phyloP scores from a whole-genome alignment of 2,329 filamentous ascomycete genomes.

The Celoporthe dispersa region DNA sequence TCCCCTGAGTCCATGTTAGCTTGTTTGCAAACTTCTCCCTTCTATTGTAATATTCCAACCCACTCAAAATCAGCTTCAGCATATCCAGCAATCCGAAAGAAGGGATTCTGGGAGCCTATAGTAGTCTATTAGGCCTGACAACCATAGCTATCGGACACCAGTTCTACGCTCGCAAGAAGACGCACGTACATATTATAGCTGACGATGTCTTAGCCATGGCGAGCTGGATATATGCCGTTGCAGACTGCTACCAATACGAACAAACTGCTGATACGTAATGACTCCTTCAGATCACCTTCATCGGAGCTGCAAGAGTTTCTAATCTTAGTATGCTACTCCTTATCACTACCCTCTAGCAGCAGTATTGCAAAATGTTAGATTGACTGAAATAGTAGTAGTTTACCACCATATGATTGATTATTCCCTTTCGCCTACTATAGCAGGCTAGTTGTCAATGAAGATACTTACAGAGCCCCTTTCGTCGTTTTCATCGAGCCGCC shows the following conservation, averaged over 20 bases:
- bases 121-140: constrained; percentile 15
- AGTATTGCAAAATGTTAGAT: background rate
- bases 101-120: constrained; percentile 11
- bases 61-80: constrained; percentile 9
- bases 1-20: constrained; percentile 10
- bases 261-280: constrained; percentile 13
- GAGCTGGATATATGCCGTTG: constrained; percentile 7
- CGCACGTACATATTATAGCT: constrained; percentile 5
- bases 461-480: constrained; percentile 7
- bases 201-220: constrained; percentile 9
- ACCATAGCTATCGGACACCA: constrained; percentile 9
- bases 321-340: constrained; percentile 9
- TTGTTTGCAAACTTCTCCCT: constrained; percentile 14
- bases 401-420: background rate
- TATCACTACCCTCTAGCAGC: constrained; percentile 9
- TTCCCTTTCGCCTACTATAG: background rate
- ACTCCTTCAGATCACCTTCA: constrained; percentile 12
- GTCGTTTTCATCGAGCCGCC: constrained; percentile 7
- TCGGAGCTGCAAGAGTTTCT: constrained; percentile 12
- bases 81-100: constrained; percentile 13
- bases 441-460: constrained; percentile 6
- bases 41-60: constrained; percentile 11
- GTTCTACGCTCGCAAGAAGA: constrained; percentile 13
- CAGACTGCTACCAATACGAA: constrained; percentile 2
- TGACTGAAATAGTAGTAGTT: constrained; percentile 1